Conservation (phyloP, 495 filamentous ascomycete genomes). For the Choiromyces venosus region DNA sequence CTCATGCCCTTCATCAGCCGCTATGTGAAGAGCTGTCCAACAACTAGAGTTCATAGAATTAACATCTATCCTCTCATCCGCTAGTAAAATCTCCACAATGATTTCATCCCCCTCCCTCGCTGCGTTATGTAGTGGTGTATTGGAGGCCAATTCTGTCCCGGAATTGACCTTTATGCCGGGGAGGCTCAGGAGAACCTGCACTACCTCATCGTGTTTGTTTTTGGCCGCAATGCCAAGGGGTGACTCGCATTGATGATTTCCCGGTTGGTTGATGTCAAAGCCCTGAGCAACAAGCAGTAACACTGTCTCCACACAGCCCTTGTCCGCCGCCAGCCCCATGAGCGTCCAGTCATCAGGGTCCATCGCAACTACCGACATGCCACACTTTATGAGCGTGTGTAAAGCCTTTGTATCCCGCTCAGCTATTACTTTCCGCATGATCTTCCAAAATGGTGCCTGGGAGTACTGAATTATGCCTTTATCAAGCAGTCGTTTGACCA, state of each 20-base stretch:
- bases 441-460: background rate
- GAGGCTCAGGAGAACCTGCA: background rate
- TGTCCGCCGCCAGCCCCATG: background rate
- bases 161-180: background rate
- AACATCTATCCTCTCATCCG: background rate
- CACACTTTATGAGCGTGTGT: background rate
- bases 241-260: background rate
- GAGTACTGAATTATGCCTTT: background rate
- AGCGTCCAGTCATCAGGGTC: background rate
- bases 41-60: background rate
- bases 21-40: background rate
- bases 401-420: background rate
- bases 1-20: background rate
- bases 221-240: background rate
- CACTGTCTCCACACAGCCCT: background rate
- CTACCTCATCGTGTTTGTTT: background rate
- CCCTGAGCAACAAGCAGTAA: background rate
- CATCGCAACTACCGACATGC: background rate
- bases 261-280: background rate
- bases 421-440: background rate
- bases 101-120: background rate
- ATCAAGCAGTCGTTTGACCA: background rate
- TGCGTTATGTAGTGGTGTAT: background rate
- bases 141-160: background rate
- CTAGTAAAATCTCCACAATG: background rate